Conservation (phyloP, 2,329 filamentous ascomycete species). For the Colletotrichum spinosum region DNA sequence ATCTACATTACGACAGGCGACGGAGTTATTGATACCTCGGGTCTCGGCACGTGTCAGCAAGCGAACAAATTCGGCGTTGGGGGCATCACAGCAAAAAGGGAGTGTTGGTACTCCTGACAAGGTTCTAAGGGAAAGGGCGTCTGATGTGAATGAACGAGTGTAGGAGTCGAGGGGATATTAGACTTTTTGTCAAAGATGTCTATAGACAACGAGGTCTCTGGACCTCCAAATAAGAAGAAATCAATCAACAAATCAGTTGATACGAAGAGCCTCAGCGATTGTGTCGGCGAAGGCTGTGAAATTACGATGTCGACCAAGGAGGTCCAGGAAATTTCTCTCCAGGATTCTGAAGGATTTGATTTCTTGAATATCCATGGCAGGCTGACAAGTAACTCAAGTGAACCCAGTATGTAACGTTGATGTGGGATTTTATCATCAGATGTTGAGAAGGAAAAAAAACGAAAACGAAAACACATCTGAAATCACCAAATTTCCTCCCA, state of each 20-base stretch:
- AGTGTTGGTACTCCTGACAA: not conserved
- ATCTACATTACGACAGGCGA: constrained; percentile 8
- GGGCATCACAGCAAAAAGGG: not conserved
- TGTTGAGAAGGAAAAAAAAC: too few relatives aligned
- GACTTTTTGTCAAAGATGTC: not conserved
- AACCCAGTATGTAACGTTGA: too few relatives aligned
- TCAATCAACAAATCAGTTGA: not conserved
- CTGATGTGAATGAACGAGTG: not conserved
- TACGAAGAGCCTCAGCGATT: not conserved
- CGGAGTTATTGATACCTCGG: constrained; percentile 23
- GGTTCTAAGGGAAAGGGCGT: not conserved
- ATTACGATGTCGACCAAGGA: too few relatives aligned
- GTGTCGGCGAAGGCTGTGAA: too few relatives aligned
- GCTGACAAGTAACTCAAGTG: too few relatives aligned
- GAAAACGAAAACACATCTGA: not conserved
- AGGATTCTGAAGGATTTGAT: too few relatives aligned
- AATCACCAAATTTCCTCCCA: constrained; percentile 72
- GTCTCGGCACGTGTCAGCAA: not conserved
- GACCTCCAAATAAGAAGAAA: not conserved
- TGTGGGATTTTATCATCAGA: too few relatives aligned
- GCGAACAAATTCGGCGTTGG: constrained; percentile 11
- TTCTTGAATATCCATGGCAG: too few relatives aligned
- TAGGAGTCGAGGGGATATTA: not conserved
- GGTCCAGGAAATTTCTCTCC: too few relatives aligned
- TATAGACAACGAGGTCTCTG: not conserved